Conservation (phyloP, 345 rosid genomes). For the Bruguiera parviflora region DNA sequence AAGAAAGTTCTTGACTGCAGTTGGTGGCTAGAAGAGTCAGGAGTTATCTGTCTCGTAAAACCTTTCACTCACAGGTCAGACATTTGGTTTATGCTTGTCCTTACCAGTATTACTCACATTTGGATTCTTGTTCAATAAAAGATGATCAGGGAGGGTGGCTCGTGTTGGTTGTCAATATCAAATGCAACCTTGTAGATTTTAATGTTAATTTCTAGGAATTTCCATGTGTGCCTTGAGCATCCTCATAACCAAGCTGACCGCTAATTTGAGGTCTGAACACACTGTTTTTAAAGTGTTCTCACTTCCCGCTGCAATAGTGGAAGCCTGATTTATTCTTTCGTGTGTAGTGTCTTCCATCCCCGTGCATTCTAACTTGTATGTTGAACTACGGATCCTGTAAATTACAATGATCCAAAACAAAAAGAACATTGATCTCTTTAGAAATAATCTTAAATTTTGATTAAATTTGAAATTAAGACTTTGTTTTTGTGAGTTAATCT, state of each 20-base stretch:
- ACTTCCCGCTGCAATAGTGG: too few species aligned
- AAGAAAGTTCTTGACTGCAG: slow-evolving; percentile 50
- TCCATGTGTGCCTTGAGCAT: slow-evolving; percentile 16
- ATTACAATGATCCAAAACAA: too few species aligned
- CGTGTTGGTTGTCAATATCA: slow-evolving; percentile 4
- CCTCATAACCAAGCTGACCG: slow-evolving; percentile 6
- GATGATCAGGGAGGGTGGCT: slow-evolving; percentile 12
- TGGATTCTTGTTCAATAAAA: background rate
- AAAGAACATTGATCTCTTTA: too few species aligned
- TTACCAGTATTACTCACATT: background rate
- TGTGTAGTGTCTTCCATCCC: too few species aligned
- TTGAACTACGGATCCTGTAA: too few species aligned
- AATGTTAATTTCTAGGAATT: slow-evolving; percentile 12
- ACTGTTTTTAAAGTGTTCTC: background rate
- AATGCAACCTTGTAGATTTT: slow-evolving; percentile 17
- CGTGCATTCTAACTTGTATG: too few species aligned
- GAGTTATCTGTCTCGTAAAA: too few species aligned
- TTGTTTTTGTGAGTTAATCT: too few species aligned
- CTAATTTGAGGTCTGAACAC: slow-evolving; percentile 5
- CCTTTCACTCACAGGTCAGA: slow-evolving; percentile 5
- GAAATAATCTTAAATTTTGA: too few species aligned
- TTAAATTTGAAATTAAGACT: too few species aligned
- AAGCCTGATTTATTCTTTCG: too few species aligned
- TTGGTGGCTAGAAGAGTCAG: slow-evolving; percentile 31
- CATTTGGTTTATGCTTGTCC: too few species aligned